A percentile compares a stretch with the other conserved stretches of the same genome.
phyloP scores from a whole-genome alignment of 2,329 filamentous ascomycete genomes.

The Colletotrichum australisinense region DNA sequence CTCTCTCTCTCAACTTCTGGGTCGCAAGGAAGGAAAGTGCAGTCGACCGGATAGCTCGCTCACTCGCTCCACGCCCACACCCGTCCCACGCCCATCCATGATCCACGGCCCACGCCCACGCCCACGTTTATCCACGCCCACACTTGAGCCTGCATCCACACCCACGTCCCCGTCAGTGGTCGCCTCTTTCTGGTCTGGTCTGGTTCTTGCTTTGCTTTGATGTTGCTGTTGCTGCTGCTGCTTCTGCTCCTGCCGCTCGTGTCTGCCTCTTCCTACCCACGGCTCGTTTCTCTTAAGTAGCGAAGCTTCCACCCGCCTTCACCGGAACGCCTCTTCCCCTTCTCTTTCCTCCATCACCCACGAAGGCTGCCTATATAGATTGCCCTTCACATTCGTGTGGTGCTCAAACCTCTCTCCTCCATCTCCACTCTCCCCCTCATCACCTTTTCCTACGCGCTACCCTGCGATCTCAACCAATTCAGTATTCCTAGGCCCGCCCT shows the following conservation, averaged over 20 bases:
- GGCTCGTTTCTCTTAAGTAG: constrained; percentile 36
- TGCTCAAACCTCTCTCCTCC: constrained; percentile 31
- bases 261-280: constrained; percentile 12
- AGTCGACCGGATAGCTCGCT: constrained; percentile 34
- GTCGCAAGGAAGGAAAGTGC: not conserved
- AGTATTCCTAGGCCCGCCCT: constrained; percentile 37
- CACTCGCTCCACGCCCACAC: constrained; percentile 18
- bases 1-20: not conserved
- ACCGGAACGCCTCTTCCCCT: constrained; percentile 21
- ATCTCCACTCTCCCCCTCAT: constrained; percentile 31
- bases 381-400: constrained; percentile 38
- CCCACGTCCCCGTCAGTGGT: constrained; percentile 7
- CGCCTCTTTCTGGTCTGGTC: constrained; percentile 11
- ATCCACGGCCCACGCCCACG: not conserved
- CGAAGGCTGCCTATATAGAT: constrained; percentile 38
- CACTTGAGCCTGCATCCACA: not conserved
- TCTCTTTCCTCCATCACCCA: constrained; percentile 39
- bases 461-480: constrained; percentile 25
- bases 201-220: not conserved
- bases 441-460: constrained; percentile 34
- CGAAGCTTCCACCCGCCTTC: constrained; percentile 34
- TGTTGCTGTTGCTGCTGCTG: constrained; percentile 23
- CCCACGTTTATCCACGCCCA: not conserved
- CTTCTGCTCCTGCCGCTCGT: constrained; percentile 11
- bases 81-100: constrained; percentile 1